Evolutionary conservation across 192 early-diverging fungal species (phyloP), one percentile per base, ranked within the genome.

Genomic region (Entomortierella lignicola): DNA sequence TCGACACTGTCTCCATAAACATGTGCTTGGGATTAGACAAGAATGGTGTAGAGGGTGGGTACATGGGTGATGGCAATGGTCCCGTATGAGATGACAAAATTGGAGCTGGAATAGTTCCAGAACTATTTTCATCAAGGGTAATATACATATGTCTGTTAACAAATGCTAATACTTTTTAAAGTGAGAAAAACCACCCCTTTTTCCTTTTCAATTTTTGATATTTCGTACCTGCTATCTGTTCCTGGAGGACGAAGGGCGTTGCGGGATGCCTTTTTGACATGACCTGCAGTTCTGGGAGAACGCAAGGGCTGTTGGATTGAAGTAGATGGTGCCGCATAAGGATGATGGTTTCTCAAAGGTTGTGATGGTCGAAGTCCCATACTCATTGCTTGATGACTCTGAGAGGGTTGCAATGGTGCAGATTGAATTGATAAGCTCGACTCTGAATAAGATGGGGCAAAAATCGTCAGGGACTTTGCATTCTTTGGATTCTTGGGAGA

Each of bases 1-100:
- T 73, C 52, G 87, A 86, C 64, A 89, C 87, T 11, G 86, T 82
- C 29, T 86, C 85, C 12, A 89, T 73, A 53, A 87, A 89, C 34
- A 77, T 72, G 43, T 87, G 85, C 65, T 87, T 86, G 23, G 80
- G 83, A 21, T 82, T 71, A 4, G 80, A 80, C 5, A 72, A 67
- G 69, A 77, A 82, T 8, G 70, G 85, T 60, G 60, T 73, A 26
- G 85, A 88, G 56, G 85, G 88, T 69, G 85, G 88, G 82, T 66
- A 92, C 69, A 70, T 80, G 41, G 82, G 91, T 71, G 84, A 84
- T 29, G 82, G 84, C 37, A 82, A 54, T 17, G 75, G 75, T 43
- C 75, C 75, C 42, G 75, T 79, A 43, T 74, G 66, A 4, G 82
- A 71, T 0, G 80, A 82, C 60, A 81, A 27, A 53, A 80, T 70